Evolutionary conservation across 2,329 filamentous ascomycete genomes (phyloP), one percentile per base, ranked within the genome.

Genomic region (Claviceps spartinae): DNA sequence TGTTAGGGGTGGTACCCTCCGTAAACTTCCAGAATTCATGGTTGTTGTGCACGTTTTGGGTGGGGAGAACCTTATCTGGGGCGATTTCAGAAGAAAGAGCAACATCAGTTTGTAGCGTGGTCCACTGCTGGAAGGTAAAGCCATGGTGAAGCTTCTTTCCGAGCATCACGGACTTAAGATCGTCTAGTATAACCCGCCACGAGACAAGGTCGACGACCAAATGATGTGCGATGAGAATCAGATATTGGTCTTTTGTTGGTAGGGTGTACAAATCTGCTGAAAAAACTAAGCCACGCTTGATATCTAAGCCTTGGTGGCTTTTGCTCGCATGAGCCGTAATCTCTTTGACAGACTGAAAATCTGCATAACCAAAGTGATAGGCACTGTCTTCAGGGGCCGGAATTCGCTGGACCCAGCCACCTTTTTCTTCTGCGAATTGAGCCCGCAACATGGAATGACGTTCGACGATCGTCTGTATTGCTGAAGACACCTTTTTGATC

Each of bases 201-300:
- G 70, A 71, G 1, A 74, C 69, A 6, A 74, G 58, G 50, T 74
- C 72, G n/a, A 74, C 63, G 2, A 69, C 62, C 0, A 70, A 58
- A 52, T 71, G 68, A 13, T 70, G 67, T 2, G 60, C 63, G 5
- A 62, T 58, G 7, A 71, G 48, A 4, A 63, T 68, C 0, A 68
- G 42, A 2, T 59, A 45, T 36, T 65, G 64, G 13, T 57, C 24
- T 5, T 51, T 49, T 1, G 51, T 18, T 9, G 46, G 40, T 9
- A 49, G 14, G 2, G 11, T 46, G 30, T 44, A 52, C 7, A 52
- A n/a, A 22, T 55, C 52, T 34, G 44, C 58, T 7, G 52, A 47
- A 4, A 59, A 40, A 13, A 59, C 9, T 6, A 53, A 52, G 0
- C 56, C 58, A 22, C 44, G 37, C 22, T 36, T 22, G 30, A 55